Evolutionary conservation across 371 early-diverging fungal genomes (phyloP).

Genomic region (Gilbertella persicaria): DNA sequence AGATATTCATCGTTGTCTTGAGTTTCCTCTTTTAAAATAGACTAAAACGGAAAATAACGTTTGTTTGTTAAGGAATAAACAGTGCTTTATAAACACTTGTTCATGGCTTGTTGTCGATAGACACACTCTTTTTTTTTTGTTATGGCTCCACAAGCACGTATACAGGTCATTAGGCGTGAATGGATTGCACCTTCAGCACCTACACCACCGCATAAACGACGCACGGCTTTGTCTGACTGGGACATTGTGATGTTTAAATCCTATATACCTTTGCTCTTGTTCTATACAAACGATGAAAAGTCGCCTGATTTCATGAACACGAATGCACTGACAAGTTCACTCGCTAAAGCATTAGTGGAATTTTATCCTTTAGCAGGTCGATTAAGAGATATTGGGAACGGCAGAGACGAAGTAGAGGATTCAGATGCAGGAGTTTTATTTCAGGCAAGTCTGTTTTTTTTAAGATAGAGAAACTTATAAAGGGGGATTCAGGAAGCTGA

Average conservation of each 20-base stretch:
- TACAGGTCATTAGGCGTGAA: slow-evolving; percentile 13
- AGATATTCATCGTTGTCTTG: slow-evolving; percentile 23
- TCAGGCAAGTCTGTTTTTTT: slow-evolving; percentile 14
- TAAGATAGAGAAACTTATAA: background rate
- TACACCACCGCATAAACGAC: slow-evolving; percentile 19
- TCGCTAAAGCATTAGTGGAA: slow-evolving; percentile 24
- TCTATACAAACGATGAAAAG: slow-evolving; percentile 27
- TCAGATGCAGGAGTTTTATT: slow-evolving; percentile 40
- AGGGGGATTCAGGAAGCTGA: slow-evolving; percentile 28
- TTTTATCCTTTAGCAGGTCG: slow-evolving; percentile 44
- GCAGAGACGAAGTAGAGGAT: slow-evolving; percentile 38
- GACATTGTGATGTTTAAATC: slow-evolving; percentile 50
- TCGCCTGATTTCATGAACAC: slow-evolving; percentile 37
- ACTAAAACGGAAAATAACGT: background rate
- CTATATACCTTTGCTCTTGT: slow-evolving; percentile 38
- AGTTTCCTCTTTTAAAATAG: slow-evolving; percentile 29
- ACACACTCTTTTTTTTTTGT: too few relatives aligned
- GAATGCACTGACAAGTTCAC: slow-evolving; percentile 12
- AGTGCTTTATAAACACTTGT: too few relatives aligned
- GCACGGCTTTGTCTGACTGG: slow-evolving; percentile 39
- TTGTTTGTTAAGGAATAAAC: slow-evolving; percentile 1
- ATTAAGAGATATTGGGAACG: slow-evolving; percentile 37
- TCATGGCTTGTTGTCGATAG: too few relatives aligned
- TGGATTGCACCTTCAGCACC: slow-evolving; percentile 28
- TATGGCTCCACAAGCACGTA: slow-evolving; percentile 21